A percentile compares a stretch with the other conserved stretches of the same genome.
Conservation (phyloP, 2,329 filamentous ascomycete species). For the Aspergillus eucalypticola region DNA sequence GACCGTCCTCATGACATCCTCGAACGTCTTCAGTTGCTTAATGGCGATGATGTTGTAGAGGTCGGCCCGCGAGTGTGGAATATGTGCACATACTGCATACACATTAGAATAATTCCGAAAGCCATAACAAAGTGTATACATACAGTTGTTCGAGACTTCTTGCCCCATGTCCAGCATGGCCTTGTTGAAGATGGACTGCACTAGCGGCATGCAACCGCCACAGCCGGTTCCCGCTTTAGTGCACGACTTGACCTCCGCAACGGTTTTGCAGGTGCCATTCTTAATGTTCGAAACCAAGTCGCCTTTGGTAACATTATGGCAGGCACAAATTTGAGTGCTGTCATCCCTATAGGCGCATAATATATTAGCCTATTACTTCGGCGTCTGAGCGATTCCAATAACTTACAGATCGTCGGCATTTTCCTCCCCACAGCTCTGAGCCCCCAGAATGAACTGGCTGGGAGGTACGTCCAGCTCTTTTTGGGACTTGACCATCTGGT, state of each 20-base stretch:
- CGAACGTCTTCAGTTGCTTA: conserved; percentile 71
- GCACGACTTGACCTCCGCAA: conserved; percentile 81
- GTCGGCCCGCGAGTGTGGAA: conserved; percentile 78
- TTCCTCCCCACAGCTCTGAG: conserved; percentile 71
- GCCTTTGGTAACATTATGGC: conserved; percentile 87
- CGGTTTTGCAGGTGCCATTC: conserved; percentile 75
- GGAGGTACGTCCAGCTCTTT: conserved; percentile 77
- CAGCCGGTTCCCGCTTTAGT: conserved; percentile 91
- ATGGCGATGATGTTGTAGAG: conserved; percentile 88
- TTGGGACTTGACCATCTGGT: conserved; percentile 81
- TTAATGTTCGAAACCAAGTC: conserved; percentile 73
- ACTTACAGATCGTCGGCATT: conserved; percentile 69
- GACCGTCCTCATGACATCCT: conserved; percentile 74
- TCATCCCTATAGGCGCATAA: conserved; percentile 55
- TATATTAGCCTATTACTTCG: neutral
- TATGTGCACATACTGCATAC: conserved; percentile 70
- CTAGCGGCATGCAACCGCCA: conserved; percentile 84
- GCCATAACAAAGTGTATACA: conserved; percentile 13
- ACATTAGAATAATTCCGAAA: conserved; percentile 10
- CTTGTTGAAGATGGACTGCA: conserved; percentile 86
- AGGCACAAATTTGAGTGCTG: conserved; percentile 87
- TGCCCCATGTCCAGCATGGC: conserved; percentile 83
- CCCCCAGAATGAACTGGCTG: conserved; percentile 79
- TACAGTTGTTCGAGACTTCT: conserved; percentile 76
- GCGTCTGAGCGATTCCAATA: neutral